A percentile compares a stretch with the other conserved stretches of the same genome.
phyloP scores from a whole-genome alignment of 257 asterid species.

The Osmanthus fragrans region DNA sequence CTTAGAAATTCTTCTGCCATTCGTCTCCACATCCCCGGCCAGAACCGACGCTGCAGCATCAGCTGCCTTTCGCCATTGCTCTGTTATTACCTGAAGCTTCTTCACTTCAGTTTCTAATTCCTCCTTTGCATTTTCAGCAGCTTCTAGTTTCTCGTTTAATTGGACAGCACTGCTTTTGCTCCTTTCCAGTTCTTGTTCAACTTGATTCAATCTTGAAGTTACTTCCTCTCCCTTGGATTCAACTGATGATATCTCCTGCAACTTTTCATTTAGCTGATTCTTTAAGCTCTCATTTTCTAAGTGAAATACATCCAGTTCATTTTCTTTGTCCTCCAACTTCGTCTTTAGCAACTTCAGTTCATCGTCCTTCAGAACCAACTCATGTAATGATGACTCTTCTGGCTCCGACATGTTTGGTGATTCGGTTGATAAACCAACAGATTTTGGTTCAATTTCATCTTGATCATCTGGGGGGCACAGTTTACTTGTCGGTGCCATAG shows the following conservation, averaged over 20 bases:
- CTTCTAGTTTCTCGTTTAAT: constrained; percentile 50
- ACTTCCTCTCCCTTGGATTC: constrained; percentile 43
- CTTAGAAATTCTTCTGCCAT: constrained; percentile 66
- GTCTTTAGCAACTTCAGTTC: constrained; percentile 41
- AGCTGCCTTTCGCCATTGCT: constrained; percentile 97
- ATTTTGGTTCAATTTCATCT: constrained; percentile 29
- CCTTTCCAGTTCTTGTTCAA: constrained; percentile 58
- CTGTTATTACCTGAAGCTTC: constrained; percentile 79
- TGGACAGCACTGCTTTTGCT: constrained; percentile 33
- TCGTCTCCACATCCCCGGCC: constrained; percentile 63
- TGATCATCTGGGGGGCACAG: constrained; percentile 27
- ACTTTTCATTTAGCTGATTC: constrained; percentile 46
- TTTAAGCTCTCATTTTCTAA: constrained; percentile 54
- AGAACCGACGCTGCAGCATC: constrained; percentile 91
- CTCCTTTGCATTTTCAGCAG: constrained; percentile 52
- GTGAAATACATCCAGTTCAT: constrained; percentile 33
- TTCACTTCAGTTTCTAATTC: constrained; percentile 79
- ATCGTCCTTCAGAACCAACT: constrained; percentile 48
- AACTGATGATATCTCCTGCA: constrained; percentile 36
- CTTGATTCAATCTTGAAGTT: constrained; percentile 35
- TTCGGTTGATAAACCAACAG: constrained; percentile 23
- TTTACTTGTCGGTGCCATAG: constrained; percentile 32
- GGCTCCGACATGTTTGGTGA: constrained; percentile 31
- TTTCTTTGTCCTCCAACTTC: constrained; percentile 58
- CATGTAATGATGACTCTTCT: constrained; percentile 37